phyloP scores from a whole-genome alignment of 202 grass and related monocot genomes.

The Elaeis oleifera region DNA sequence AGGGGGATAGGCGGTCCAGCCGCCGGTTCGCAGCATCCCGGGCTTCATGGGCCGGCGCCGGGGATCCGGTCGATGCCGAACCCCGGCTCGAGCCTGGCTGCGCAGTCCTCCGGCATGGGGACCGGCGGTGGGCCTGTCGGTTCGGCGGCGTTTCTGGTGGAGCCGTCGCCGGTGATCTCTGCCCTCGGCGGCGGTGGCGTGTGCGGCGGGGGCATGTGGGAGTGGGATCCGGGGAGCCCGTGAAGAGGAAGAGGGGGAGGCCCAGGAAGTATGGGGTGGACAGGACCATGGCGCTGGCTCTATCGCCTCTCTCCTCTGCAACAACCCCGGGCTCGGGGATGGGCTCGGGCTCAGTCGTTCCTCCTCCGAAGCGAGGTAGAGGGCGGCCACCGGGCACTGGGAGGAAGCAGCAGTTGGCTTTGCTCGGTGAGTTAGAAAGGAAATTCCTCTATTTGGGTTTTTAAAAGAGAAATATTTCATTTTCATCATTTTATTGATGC shows the following conservation, averaged over 20 bases:
- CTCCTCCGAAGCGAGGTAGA: constrained; percentile 19
- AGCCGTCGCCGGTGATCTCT: neutral
- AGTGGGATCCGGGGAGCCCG: constrained; percentile 3
- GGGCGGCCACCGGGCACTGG: constrained; percentile 17
- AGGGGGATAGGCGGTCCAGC: constrained; percentile 4
- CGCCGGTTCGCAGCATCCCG: constrained; percentile 10
- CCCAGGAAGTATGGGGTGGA: constrained; percentile 23
- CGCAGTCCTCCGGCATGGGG: constrained; percentile 7
- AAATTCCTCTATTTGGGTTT: no score
- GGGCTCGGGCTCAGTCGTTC: neutral
- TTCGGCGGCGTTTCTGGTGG: constrained; percentile 11
- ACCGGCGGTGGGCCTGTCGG: neutral
- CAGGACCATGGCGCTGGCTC: constrained; percentile 2
- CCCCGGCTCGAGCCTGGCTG: constrained; percentile 8
- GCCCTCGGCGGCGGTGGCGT: constrained; percentile 1
- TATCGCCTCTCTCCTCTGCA: constrained; percentile 6
- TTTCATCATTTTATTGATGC: no score
- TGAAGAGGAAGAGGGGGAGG: constrained; percentile 26
- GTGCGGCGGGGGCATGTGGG: neutral
- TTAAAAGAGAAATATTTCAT: no score
- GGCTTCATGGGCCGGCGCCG: constrained; percentile 5
- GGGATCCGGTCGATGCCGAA: constrained; percentile 27
- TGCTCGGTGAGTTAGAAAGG: constrained; percentile 3
- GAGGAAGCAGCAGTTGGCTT: constrained; percentile 18
- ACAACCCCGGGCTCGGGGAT: neutral